Percentiles rank a stretch among this genome's conserved stretches.
These are phyloP conservation scores for Penicillium dipodomyicola DNA, from an alignment of 495 filamentous ascomycete species.

Conservation along the genomic window DNA sequence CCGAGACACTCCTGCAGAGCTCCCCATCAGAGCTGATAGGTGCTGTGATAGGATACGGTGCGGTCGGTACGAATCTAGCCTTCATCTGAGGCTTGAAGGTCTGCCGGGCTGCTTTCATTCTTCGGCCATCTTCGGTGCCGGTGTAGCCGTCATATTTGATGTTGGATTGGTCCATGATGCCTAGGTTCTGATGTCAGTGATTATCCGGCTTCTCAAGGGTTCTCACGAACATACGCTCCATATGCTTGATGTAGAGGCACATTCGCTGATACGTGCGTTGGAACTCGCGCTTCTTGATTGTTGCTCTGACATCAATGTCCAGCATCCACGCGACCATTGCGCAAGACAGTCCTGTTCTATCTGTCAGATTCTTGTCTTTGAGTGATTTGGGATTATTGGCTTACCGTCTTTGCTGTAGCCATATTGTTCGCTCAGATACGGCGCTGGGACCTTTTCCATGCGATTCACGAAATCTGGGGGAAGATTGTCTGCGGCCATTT, in stretches of 20 bases:
- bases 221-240: slow-evolving; percentile 1
- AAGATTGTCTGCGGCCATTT: neutral
- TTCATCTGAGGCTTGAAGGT: neutral
- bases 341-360: neutral
- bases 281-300: slow-evolving; percentile 9
- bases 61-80: neutral
- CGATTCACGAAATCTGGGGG: neutral
- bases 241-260: slow-evolving; percentile 7
- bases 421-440: neutral
- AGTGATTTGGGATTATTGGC: neutral
- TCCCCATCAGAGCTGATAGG: neutral
- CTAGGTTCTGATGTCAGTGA: neutral
- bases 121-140: neutral
- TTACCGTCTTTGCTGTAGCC: slow-evolving; percentile 7
- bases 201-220: no score
- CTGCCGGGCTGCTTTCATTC: neutral
- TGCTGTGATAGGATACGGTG: slow-evolving; percentile 1
- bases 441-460: slow-evolving; percentile 7
- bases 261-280: slow-evolving; percentile 4
- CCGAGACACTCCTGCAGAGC: neutral
- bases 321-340: slow-evolving; percentile 12
- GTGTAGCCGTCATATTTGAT: neutral
- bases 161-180: neutral
- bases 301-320: slow-evolving; percentile 6
- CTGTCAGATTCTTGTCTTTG: neutral